Conservation (phyloP, 805 yeast genomes). For the Sugiyamaella lignohabitans region DNA sequence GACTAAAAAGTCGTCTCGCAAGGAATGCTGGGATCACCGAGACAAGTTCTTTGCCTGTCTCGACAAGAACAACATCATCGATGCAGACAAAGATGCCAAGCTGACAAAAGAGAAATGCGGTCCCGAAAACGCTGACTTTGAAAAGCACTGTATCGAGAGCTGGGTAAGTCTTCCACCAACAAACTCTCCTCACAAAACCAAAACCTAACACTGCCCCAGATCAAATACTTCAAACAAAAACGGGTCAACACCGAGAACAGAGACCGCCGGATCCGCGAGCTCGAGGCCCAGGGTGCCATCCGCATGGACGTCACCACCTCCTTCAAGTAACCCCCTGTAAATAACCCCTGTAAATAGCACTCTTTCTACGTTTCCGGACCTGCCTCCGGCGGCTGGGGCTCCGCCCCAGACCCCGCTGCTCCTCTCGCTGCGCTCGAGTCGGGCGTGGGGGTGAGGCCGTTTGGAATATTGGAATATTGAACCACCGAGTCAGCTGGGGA, state of each 20-base stretch:
- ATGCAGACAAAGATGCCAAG: constrained; percentile 45
- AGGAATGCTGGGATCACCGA: constrained; percentile 84
- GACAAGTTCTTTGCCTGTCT: constrained; percentile 74
- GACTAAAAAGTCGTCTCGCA: constrained; percentile 58
- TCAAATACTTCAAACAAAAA: constrained; percentile 82
- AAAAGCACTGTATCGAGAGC: constrained; percentile 70
- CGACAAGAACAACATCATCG: constrained; percentile 57
- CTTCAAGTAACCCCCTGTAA: constrained; percentile 13
- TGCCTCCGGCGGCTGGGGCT: constrained; percentile 1
- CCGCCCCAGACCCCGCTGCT: neutral
- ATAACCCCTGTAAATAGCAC: constrained; percentile 3
- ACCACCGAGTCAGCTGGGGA: neutral
- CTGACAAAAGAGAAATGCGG: constrained; percentile 54
- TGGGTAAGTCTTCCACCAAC: constrained; percentile 69
- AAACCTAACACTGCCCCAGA: too few species aligned
- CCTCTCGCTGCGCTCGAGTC: too few species aligned
- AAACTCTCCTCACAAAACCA: too few species aligned
- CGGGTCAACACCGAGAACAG: constrained; percentile 70
- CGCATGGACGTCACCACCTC: constrained; percentile 15
- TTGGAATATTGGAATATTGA: too few species aligned
- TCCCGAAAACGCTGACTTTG: constrained; percentile 49
- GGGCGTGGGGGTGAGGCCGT: too few species aligned
- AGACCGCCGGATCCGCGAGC: constrained; percentile 59
- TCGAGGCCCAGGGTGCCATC: constrained; percentile 60
- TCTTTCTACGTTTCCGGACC: neutral